Percentiles rank a stretch among this genome's conserved stretches.
These are phyloP conservation scores for Hanseniaspora meyeri DNA, from an alignment of 805 yeast genomes.

Conservation along the genomic window DNA sequence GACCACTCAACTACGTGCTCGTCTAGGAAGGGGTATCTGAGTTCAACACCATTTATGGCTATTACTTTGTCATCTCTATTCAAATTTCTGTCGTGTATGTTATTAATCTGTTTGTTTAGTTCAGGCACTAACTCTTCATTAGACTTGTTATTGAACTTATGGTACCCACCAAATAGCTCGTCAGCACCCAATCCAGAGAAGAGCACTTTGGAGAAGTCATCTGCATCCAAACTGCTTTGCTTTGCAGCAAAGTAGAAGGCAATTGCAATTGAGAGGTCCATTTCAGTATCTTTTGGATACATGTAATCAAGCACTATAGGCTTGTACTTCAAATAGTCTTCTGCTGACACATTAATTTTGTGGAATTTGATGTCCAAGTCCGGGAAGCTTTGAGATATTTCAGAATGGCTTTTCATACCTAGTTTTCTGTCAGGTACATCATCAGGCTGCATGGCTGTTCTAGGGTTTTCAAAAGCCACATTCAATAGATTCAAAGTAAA, in stretches of 20 bases:
- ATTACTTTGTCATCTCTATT: constrained; percentile 89
- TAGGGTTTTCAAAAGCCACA: constrained; percentile 84
- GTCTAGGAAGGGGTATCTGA: constrained; percentile 77
- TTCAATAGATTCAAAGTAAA: constrained; percentile 59
- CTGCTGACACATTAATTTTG: constrained; percentile 64
- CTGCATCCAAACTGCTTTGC: constrained; percentile 33
- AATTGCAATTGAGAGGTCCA: constrained; percentile 90
- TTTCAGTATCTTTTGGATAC: constrained; percentile 76
- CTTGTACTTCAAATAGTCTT: constrained; percentile 43
- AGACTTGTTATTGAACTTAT: constrained; percentile 50
- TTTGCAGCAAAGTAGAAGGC: constrained; percentile 88
- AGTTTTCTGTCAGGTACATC: constrained; percentile 80
- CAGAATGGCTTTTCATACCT: constrained; percentile 50
- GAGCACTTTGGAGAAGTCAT: constrained; percentile 51
- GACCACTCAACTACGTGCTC: constrained; percentile 42
- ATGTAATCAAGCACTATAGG: constrained; percentile 51
- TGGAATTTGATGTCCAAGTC: constrained; percentile 36
- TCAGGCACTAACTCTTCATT: constrained; percentile 42
- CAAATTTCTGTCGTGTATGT: constrained; percentile 67
- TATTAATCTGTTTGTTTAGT: constrained; percentile 54
- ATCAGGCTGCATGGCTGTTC: constrained; percentile 46
- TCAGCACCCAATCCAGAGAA: constrained; percentile 95
- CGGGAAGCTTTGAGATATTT: constrained; percentile 36
- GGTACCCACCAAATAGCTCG: constrained; percentile 91
- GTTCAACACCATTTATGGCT: constrained; percentile 76